Evolutionary conservation across 2,329 filamentous ascomycete genomes (phyloP), one percentile per base, ranked within the genome.

Genomic region (Neopestalotiopsis sp.): DNA sequence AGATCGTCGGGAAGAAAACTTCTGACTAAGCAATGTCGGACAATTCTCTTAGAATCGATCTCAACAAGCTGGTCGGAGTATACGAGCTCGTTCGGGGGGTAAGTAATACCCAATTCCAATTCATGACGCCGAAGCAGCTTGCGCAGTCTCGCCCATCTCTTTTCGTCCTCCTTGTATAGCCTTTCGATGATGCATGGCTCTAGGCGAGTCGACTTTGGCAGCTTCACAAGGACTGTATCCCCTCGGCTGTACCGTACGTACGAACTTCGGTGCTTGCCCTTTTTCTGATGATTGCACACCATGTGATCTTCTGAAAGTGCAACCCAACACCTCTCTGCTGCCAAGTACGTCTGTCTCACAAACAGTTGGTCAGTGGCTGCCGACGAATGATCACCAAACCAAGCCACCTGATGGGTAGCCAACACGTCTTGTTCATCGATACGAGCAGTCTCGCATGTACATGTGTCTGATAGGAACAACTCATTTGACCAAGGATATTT

Each of bases 401-500:
- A 90, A 70, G 88, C 83, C 0, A 95, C 85, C 0, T 83, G 71
- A 56, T 92, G 86, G 1, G 86, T 86, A 0, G 83, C 84, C 0
- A 89, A 74, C 0, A 94, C 82, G 42, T 93, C 85, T 0, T 85
- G 78, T 1, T 85, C 83, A 0, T 82, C 72, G 3, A 93, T 82
- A 34, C 84, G 83, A 0, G 80, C 69, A 0, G 71, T 75, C 0
- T 81, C 77, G 71, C 93, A 96, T 1, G 90, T 92, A 79, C 94
- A 95, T 69, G 94, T 89, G 65, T 94, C 88, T 0, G 90, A 93
- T 0, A 95, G 79, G 70, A 96, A 96, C 0, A 96, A 78, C 78
- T 97, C 93, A 65, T 94, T 92, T 0, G 80, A 71, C 78, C 89
- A 90, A 0, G 91, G 91, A 72, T 95, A 97, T 10, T 84, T 85